Evolutionary conservation across 129 eudicot genomes (phyloP), one percentile per base, ranked within the genome.

Genomic region (Artemisia argyi): DNA sequence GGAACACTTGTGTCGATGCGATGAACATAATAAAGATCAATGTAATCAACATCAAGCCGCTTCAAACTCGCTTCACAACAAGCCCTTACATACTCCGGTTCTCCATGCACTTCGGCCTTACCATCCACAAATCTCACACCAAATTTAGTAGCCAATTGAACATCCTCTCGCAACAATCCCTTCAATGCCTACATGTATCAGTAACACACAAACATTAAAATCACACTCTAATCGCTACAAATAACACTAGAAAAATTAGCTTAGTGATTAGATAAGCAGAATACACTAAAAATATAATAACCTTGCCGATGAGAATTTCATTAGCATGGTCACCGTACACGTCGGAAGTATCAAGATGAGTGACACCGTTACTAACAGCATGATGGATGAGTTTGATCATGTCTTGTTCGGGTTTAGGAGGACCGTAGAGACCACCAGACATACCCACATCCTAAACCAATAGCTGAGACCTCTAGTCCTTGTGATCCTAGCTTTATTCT

Each of bases 111-210:
- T n/a, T 63, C 66, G 17, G 66, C 19, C 16, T 72, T 17, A 60
- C 39, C 11, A 13, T 67, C 84, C 4, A 51, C 30, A 46, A 17
- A 63, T 2, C 17, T 53, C 28, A 89, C n/a, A 42, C 96, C 96
- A 61, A 84, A 86, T 77, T 89, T 89, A 18, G 86, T 86, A 57
- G 96, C 92, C 65, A 89, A 3, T 52, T 89, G 88, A 54, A 89
- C 88, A 51, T 86, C 60, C 54, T 84, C 86, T 26, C 88, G 76
- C 65, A 84, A 85, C 42, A 89, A 35, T 66, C 82, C 73, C 76
- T 86, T 89, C 74, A 86, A 75, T 20, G 90, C 96, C 96, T 89
- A 75, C 30, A 77, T 39, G 42, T 46, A 68, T 6, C 58, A 53
- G 10, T 12, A 11, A 68, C 35, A 32, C 28, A 59, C 32, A 76